Conservation (phyloP, 257 asterid genomes). For the Gentiana dahurica region DNA sequence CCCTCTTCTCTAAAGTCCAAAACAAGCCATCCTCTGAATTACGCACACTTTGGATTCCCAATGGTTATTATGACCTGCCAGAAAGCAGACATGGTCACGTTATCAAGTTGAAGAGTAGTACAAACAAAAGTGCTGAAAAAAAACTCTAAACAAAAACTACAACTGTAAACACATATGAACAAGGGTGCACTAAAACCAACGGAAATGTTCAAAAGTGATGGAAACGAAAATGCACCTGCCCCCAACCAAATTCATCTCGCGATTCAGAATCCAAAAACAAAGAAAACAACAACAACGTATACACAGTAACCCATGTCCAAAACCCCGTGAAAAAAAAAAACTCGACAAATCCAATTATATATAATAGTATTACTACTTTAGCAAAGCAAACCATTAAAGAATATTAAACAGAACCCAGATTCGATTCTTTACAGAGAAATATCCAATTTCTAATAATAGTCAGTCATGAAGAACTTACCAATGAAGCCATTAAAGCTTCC, state of each 20-base stretch:
- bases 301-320: background rate
- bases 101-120: conserved; percentile 34
- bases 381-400: conserved; percentile 3
- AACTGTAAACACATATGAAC: conserved; percentile 20
- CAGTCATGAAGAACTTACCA: conserved; percentile 19
- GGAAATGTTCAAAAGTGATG: conserved; percentile 22
- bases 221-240: conserved; percentile 10
- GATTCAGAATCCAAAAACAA: conserved; percentile 15
- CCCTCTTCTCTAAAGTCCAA: conserved; percentile 17
- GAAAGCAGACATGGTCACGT: conserved; percentile 34
- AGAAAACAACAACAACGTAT: conserved; percentile 11
- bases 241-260: conserved; percentile 13
- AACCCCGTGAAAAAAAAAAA: background rate
- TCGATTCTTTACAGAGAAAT: conserved; percentile 12
- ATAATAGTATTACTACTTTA: background rate
- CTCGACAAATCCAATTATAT: background rate
- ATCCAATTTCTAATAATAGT: conserved; percentile 6
- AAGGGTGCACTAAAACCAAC: conserved; percentile 40
- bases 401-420: conserved; percentile 14
- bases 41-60: conserved; percentile 18
- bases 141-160: conserved; percentile 38
- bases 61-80: conserved; percentile 37
- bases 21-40: conserved; percentile 24
- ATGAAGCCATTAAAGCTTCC: conserved; percentile 10
- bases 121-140: background rate